phyloP scores from a whole-genome alignment of 371 early-diverging fungal genomes.

The Rhizopus microsporus region DNA sequence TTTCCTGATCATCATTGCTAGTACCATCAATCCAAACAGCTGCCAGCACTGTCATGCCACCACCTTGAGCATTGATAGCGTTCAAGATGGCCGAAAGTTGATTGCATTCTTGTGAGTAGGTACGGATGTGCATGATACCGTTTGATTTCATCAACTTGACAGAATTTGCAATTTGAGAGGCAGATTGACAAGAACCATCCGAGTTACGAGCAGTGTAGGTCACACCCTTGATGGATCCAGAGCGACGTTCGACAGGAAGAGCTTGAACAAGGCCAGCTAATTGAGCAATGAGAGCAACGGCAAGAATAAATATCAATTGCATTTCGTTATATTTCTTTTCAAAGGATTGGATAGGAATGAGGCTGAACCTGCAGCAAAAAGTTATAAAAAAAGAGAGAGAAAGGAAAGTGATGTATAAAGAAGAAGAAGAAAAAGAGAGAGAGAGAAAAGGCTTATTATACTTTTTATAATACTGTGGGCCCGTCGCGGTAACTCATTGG shows the following conservation, averaged over 20 bases:
- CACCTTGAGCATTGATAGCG: constrained; percentile 30
- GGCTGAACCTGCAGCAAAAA: constrained; percentile 12
- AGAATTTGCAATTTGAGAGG: constrained; percentile 20
- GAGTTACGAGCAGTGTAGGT: constrained; percentile 35
- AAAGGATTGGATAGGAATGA: neutral
- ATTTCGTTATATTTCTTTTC: constrained; percentile 9
- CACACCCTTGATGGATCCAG: constrained; percentile 14
- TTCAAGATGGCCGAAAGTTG: constrained; percentile 36
- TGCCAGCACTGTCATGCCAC: constrained; percentile 44
- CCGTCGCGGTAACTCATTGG: neutral
- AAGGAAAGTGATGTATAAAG: neutral
- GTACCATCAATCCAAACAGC: constrained; percentile 47
- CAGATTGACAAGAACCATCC: constrained; percentile 37
- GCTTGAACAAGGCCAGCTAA: constrained; percentile 29
- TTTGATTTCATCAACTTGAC: constrained; percentile 35
- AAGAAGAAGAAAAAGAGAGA: neutral
- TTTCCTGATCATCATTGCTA: constrained; percentile 31
- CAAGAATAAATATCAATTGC: constrained; percentile 3
- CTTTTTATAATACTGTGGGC: neutral
- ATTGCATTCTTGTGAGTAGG: constrained; percentile 52
- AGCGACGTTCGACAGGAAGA: constrained; percentile 27
- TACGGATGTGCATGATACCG: constrained; percentile 41
- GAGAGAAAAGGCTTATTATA: neutral
- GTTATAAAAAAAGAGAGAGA: neutral
- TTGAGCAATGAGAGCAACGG: constrained; percentile 16